Percentiles rank a stretch among this genome's conserved stretches.
These are phyloP conservation scores for Gynochthodes officinalis DNA, from an alignment of 257 asterid genomes.

Conservation along the genomic window DNA sequence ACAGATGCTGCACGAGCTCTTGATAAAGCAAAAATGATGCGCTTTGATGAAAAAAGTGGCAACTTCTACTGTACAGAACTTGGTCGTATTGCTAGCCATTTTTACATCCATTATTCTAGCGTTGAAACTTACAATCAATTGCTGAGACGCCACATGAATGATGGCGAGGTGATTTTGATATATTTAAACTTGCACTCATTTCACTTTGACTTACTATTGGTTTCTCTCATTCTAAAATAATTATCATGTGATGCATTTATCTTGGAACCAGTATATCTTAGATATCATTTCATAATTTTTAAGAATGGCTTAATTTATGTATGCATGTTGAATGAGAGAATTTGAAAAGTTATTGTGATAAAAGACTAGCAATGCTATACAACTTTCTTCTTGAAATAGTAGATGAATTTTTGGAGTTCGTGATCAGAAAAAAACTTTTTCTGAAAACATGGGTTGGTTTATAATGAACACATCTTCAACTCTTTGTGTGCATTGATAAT, in stretches of 20 bases:
- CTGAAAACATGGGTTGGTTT: neutral
- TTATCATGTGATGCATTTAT: neutral
- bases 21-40: constrained; percentile 99
- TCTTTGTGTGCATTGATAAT: neutral
- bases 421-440: neutral
- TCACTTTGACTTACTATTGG: constrained; percentile 6
- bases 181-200: neutral
- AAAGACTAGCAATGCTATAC: neutral
- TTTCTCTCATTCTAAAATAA: neutral
- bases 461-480: neutral
- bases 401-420: neutral
- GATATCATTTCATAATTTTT: neutral
- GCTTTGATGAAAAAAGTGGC: constrained; percentile 99
- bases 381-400: neutral
- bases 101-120: constrained; percentile 93
- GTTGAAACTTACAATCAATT: constrained; percentile 93
- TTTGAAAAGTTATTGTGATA: neutral
- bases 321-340: neutral
- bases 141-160: constrained; percentile 92
- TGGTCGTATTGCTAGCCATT: constrained; percentile 99
- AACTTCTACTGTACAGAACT: constrained; percentile 97
- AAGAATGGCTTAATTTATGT: neutral
- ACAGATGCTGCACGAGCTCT: constrained; percentile 96
- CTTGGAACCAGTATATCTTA: neutral
- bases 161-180: constrained; percentile 70